phyloP scores from a whole-genome alignment of 257 asterid species.

The Paulownia fortunei region DNA sequence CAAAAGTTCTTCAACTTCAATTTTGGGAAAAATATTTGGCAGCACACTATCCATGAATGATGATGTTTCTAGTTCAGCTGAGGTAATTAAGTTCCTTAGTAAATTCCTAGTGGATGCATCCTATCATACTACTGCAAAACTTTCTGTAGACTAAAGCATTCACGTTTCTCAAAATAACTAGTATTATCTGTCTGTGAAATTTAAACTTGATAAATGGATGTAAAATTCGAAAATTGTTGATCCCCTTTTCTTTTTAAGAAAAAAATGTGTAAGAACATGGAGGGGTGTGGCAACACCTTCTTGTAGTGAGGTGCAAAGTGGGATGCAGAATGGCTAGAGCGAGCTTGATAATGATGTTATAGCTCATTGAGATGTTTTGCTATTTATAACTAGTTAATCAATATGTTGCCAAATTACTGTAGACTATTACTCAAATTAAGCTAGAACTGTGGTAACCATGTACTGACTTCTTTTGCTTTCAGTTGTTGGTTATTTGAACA shows the following conservation, averaged over 20 bases:
- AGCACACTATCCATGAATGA: slow-evolving; percentile 42
- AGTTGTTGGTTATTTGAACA: neutral
- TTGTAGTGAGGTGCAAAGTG: neutral
- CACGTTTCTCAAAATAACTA: neutral
- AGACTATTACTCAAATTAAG: neutral
- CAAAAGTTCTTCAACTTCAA: slow-evolving; percentile 40
- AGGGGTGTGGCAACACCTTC: neutral
- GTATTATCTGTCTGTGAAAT: neutral
- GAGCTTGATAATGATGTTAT: neutral
- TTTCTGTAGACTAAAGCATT: neutral
- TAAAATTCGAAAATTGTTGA: neutral
- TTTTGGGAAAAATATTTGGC: slow-evolving; percentile 57
- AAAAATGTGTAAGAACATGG: neutral
- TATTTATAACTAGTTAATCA: neutral
- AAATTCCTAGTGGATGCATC: neutral
- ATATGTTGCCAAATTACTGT: neutral
- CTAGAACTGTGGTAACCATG: neutral
- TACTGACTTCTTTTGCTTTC: neutral
- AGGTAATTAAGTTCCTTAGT: slow-evolving; percentile 41
- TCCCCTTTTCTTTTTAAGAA: neutral
- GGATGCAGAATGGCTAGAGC: neutral
- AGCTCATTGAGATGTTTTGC: neutral
- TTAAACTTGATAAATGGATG: slow-evolving; percentile 7
- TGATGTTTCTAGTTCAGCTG: slow-evolving; percentile 36
- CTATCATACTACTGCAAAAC: slow-evolving; percentile 11